These are phyloP conservation scores for Trichosanthes truncata DNA, from an alignment of 306 rosid species.

Conservation along the genomic window DNA sequence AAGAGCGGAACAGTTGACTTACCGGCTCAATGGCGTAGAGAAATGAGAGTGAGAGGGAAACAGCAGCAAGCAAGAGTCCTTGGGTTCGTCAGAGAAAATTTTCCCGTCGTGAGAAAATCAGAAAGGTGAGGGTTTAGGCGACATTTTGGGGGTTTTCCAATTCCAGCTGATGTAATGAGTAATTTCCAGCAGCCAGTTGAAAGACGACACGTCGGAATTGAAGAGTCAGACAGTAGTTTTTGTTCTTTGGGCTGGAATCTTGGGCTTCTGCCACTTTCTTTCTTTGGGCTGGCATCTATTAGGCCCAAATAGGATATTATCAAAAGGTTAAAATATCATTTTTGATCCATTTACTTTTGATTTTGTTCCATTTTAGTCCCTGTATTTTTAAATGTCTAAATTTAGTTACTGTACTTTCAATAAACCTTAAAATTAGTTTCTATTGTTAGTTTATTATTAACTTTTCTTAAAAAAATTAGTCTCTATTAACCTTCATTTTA, in stretches of 20 bases:
- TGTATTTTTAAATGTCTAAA: too few relatives aligned
- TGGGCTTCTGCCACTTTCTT: background rate
- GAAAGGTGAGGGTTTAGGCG: slow-evolving; percentile 7
- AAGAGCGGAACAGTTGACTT: background rate
- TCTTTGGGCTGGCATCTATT: background rate
- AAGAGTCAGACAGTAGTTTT: background rate
- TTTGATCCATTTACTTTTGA: too few relatives aligned
- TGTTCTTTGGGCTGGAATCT: background rate
- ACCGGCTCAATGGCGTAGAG: background rate
- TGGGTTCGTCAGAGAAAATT: background rate
- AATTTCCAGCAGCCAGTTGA: background rate
- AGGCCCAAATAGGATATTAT: background rate
- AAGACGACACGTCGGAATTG: background rate
- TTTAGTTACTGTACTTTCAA: too few relatives aligned
- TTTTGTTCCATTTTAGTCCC: too few relatives aligned
- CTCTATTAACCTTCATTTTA: too few relatives aligned
- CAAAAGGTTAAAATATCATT: too few relatives aligned
- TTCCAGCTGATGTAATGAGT: background rate
- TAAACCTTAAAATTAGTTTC: too few relatives aligned
- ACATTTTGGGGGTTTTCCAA: background rate
- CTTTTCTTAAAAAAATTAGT: too few relatives aligned
- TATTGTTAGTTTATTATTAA: too few relatives aligned
- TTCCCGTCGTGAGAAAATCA: background rate
- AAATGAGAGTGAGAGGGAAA: background rate
- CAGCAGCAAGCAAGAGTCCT: background rate